phyloP scores from a whole-genome alignment of 495 filamentous ascomycete species.

The Xylaria nigripes region DNA sequence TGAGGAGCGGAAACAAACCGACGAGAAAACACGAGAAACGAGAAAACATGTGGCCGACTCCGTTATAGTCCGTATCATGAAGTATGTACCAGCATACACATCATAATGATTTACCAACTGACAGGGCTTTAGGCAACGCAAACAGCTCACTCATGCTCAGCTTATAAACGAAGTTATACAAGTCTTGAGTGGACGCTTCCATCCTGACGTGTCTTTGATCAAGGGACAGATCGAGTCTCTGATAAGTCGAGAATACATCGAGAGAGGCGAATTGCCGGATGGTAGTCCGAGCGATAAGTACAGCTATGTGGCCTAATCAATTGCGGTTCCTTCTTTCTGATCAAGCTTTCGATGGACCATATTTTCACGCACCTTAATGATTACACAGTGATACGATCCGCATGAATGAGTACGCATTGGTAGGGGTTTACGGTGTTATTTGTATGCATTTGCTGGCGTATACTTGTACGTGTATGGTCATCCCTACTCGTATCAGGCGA shows the following conservation, averaged over 20 bases:
- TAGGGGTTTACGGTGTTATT: constrained; percentile 1
- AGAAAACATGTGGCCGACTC: constrained; percentile 75
- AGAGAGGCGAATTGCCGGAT: constrained; percentile 54
- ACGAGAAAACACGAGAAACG: constrained; percentile 77
- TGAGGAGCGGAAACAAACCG: constrained; percentile 76
- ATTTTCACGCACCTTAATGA: not conserved
- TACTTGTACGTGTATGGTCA: no score
- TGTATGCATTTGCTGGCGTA: constrained; percentile 6
- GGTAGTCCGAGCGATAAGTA: constrained; percentile 24
- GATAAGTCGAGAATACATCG: constrained; percentile 90
- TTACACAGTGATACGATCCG: constrained; percentile 4
- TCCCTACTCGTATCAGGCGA: no score
- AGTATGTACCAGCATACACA: constrained; percentile 49
- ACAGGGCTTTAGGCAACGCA: constrained; percentile 63
- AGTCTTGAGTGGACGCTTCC: constrained; percentile 72
- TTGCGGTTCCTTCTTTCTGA: not conserved
- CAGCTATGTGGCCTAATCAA: constrained; percentile 20
- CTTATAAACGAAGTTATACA: constrained; percentile 78
- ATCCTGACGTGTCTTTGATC: constrained; percentile 82
- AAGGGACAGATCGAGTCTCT: constrained; percentile 91
- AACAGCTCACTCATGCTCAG: constrained; percentile 68
- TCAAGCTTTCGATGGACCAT: constrained; percentile 1
- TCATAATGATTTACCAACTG: constrained; percentile 2
- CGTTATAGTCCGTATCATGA: constrained; percentile 91
- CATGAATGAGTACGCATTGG: constrained; percentile 10